Base-by-base conservation (phyloP, 495 filamentous ascomycete genomes). In the Podospora tetraspora region DNA sequence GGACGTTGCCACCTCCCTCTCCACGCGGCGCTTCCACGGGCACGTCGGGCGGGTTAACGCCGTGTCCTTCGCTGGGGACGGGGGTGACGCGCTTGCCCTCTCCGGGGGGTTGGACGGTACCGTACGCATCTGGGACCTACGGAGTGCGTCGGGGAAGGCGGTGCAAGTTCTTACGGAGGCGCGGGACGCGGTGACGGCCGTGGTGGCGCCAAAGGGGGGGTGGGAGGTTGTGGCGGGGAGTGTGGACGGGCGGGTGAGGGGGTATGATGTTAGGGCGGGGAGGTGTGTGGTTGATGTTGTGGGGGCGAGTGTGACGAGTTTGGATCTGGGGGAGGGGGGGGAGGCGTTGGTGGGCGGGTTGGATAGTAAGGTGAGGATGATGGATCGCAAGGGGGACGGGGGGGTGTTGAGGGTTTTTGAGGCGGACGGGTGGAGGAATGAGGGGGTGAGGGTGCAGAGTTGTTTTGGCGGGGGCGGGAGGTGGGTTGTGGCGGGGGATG, bases 191-290 rank as follows among this genome's bases (percentile, higher is more conserved):
- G 85, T 98, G 29, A 87, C 82, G 6, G 82, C 81, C 62, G 76
- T 97, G 0, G 84, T 81, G 27, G 82, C 87, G 1, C 69, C 75
- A 3, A 86, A 80, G 3, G 73, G 76, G 16, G 87, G 52, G 23
- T 37, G 24, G 37, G 63, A 91, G 78, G 84, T 95, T 68, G 70
- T 88, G 4, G 82, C 82, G 6, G 94, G 91, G 0, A 93, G 92
- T 76, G 94, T 97, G 43, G 95, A 99, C 79, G 95, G 93, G 22
- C 84, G 89, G 69, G 84, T 93, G 9, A 84, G 96, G 66, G 80
- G 85, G 58, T 98, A 99, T 79, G 95, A 99, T 80, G 73, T 97
- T n/a, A 84, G 93, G 27, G 91, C 87, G 85, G 96, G 95, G 0
- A 80, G 81, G 70, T 82, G 90, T 21, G 85, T 86, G 19, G 87